A percentile compares a stretch with the other conserved stretches of the same genome.
phyloP scores from a whole-genome alignment of 2,329 filamentous ascomycete species.

The Paradendryphiella salina region DNA sequence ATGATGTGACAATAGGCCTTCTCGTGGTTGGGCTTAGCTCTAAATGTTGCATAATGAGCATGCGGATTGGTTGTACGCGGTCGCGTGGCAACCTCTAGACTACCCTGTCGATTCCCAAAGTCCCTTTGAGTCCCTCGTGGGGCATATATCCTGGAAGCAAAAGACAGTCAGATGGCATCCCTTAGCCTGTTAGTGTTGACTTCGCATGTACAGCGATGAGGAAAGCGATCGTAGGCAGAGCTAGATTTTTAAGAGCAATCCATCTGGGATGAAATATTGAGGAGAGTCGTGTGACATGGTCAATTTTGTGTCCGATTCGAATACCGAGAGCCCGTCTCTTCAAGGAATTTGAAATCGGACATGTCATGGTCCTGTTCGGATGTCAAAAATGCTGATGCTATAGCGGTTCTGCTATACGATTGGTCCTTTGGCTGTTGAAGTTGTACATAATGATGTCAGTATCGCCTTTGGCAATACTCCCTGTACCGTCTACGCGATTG shows the following conservation, averaged over 20 bases:
- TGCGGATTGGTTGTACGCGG: background rate
- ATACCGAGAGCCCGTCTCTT: background rate
- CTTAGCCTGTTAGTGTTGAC: background rate
- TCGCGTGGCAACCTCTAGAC: background rate
- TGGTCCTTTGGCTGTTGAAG: background rate
- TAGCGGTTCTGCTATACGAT: background rate
- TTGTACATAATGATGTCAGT: constrained; percentile 6
- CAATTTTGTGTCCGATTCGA: background rate
- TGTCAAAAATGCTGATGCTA: background rate
- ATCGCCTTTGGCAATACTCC: background rate
- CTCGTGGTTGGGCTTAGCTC: constrained; percentile 1
- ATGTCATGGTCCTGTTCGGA: background rate
- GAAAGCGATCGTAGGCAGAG: background rate
- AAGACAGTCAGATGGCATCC: background rate
- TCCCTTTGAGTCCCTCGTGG: background rate
- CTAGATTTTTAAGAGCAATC: constrained; percentile 1
- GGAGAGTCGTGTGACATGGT: constrained; percentile 9
- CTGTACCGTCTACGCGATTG: constrained; percentile 4
- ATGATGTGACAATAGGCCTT: background rate
- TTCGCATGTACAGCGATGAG: background rate
- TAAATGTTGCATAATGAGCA: background rate
- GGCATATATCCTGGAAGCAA: background rate
- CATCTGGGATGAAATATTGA: background rate
- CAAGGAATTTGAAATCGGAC: background rate
- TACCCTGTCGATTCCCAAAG: background rate